Evolutionary conservation across 257 asterid genomes (phyloP).

Genomic region (Striga asiatica): DNA sequence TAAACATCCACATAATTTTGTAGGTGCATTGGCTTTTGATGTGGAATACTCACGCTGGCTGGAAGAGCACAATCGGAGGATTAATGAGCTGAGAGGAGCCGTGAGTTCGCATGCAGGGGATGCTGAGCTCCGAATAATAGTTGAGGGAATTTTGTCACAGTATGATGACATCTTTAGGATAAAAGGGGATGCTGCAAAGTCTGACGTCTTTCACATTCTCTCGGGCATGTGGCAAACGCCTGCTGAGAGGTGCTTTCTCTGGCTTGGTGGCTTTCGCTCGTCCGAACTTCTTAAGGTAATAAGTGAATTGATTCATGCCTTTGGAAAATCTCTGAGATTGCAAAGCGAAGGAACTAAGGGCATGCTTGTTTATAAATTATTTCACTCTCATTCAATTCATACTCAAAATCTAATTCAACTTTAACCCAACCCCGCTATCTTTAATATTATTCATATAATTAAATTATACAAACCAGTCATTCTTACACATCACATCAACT

Average conservation of each 20-base stretch:
- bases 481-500: no score
- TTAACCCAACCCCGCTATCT: no score
- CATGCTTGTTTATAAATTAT: no score
- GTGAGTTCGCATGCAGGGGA: constrained; percentile 56
- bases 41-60: constrained; percentile 55
- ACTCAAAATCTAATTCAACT: no score
- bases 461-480: no score
- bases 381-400: no score
- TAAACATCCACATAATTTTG: neutral
- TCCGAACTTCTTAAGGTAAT: constrained; percentile 30
- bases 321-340: no score
- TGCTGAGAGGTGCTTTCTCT: constrained; percentile 42
- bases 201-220: constrained; percentile 72
- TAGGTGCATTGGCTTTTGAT: constrained; percentile 61
- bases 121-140: constrained; percentile 38
- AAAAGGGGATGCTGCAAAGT: constrained; percentile 65
- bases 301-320: no score
- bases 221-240: constrained; percentile 95
- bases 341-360: no score
- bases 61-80: constrained; percentile 47
- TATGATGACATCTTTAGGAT: constrained; percentile 60
- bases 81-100: constrained; percentile 47
- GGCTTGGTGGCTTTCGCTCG: constrained; percentile 34
- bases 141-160: constrained; percentile 43
- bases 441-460: no score